A percentile compares a stretch with the other conserved stretches of the same genome.
Evolutionary conservation across 139 green algal genomes (phyloP).

Genomic region (Chloropicon primus): DNA sequence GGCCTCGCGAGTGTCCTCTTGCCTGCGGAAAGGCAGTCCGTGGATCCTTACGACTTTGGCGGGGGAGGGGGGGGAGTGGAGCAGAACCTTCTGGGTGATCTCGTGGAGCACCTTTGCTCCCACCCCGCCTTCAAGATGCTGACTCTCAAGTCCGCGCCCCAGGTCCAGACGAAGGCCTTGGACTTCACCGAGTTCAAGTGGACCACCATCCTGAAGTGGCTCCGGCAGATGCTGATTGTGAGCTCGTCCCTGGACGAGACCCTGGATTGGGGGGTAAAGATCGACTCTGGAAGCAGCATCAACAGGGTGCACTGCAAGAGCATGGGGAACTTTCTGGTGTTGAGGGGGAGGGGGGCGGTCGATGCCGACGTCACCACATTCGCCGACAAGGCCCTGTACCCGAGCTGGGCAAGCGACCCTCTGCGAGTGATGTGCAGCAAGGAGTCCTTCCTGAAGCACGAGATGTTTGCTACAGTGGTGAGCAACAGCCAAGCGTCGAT

Average conservation of each 20-base stretch:
- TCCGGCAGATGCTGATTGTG: constrained; percentile 52
- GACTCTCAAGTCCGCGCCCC: constrained; percentile 27
- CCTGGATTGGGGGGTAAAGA: constrained; percentile 35
- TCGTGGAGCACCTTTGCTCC: constrained; percentile 35
- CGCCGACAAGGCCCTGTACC: constrained; percentile 24
- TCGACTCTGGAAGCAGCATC: constrained; percentile 30
- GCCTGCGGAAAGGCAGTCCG: constrained; percentile 12
- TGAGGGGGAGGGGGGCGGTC: constrained; percentile 25
- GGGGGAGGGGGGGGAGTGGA: neutral
- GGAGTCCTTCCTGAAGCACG: constrained; percentile 24
- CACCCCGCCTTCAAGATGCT: constrained; percentile 44
- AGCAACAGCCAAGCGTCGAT: constrained; percentile 31
- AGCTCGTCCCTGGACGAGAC: constrained; percentile 32
- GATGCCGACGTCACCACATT: constrained; percentile 20
- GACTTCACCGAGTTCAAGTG: constrained; percentile 67
- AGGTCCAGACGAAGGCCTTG: constrained; percentile 22
- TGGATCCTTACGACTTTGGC: neutral
- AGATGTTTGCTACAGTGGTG: constrained; percentile 43
- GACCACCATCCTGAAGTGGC: constrained; percentile 34
- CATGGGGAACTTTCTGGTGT: constrained; percentile 19
- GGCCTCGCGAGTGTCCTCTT: constrained; percentile 36
- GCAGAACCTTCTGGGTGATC: constrained; percentile 29
- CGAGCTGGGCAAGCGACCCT: constrained; percentile 27
- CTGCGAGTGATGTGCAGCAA: constrained; percentile 27
- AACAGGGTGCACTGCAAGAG: neutral